Base-by-base conservation (phyloP, 169 alveolate species). In the Cyclospora cayetanensis region DNA sequence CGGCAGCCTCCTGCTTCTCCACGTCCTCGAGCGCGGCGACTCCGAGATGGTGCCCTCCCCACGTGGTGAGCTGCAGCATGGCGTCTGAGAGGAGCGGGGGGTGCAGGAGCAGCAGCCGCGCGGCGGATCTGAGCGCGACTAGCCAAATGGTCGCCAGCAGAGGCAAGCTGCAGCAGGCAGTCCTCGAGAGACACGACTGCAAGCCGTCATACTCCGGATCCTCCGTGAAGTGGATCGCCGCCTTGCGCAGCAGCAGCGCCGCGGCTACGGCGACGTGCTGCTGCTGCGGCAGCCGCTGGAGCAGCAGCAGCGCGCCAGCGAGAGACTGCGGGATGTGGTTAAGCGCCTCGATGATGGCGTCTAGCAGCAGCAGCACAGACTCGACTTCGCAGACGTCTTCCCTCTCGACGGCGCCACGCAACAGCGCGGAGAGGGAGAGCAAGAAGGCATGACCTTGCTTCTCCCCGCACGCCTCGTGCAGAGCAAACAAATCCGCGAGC, bases 41-140 rank as follows among this genome's bases (percentile, higher is more conserved):
- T 37, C 91, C 91, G 29, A 84, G 80, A 31, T 84, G 91, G 82
- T 84, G 91, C 11, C 91, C 91, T 25, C 91, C 91, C 91, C 91
- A 84, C 35, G 91, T 84, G 37, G 91, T 27, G 18, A 84, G 82
- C 91, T 84, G 91, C 55, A 84, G 91, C 42, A 84, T 27, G 66
- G 80, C 43, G 50, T 84, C 91, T 4, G 91, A 55, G 50, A 55
- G 68, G 34, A 84, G 91, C 46, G 68, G 50, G 25, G 91, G 91
- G 79, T 84, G 74, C 34, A 84, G 82, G 25, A 72, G 91, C 70
- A 84, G 91, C 46, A 84, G 72, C 41, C 65, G 42, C 63, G 31
- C 27, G n/a, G 63, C 25, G 37, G 82, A 53, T 34, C 70, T 63
- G 41, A 84, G 68, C 0, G 91, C 53, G n/a, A 63, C 79, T 2